Percentiles rank a stretch among this genome's conserved stretches.
phyloP scores from a whole-genome alignment of 1,284 basidiomycete species.

The Phlebopus sp. region DNA sequence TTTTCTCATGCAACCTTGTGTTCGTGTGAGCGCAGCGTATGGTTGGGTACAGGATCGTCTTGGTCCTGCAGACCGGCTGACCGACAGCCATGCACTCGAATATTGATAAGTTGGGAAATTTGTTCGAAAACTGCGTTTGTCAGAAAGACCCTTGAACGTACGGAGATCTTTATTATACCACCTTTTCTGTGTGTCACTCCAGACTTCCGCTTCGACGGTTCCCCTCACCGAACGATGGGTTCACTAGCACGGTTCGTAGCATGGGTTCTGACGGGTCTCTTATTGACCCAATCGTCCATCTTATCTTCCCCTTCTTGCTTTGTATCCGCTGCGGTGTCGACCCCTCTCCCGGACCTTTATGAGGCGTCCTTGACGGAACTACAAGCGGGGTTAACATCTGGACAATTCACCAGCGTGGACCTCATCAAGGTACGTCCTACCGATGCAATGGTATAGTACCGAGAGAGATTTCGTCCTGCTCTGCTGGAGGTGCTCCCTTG shows the following conservation, averaged over 20 bases:
- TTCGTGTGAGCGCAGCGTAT: background rate
- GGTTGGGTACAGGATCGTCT: background rate
- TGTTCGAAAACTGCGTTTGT: background rate
- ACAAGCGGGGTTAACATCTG: conserved; percentile 48
- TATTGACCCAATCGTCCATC: conserved; percentile 2
- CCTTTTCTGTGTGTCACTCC: background rate
- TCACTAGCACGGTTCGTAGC: conserved; percentile 7
- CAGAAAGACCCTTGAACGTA: conserved; percentile 10
- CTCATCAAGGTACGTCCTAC: conserved; percentile 50
- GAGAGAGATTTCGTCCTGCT: background rate
- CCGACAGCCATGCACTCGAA: conserved; percentile 8
- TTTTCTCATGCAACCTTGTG: conserved; percentile 2
- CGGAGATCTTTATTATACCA: background rate
- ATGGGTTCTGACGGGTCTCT: conserved; percentile 10
- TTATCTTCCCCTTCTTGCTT: background rate
- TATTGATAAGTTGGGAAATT: conserved; percentile 13
- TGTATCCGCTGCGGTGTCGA: conserved; percentile 13
- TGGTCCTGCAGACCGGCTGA: conserved; percentile 8
- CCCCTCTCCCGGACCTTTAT: conserved; percentile 53
- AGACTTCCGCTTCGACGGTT: background rate
- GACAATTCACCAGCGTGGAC: conserved; percentile 61
- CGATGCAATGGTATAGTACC: background rate
- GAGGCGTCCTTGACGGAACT: conserved; percentile 60
- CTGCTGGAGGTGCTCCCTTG: background rate
- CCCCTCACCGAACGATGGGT: conserved; percentile 1